Conservation (phyloP, 768 basidiomycete genomes). For the Butyriboletus loyo region DNA sequence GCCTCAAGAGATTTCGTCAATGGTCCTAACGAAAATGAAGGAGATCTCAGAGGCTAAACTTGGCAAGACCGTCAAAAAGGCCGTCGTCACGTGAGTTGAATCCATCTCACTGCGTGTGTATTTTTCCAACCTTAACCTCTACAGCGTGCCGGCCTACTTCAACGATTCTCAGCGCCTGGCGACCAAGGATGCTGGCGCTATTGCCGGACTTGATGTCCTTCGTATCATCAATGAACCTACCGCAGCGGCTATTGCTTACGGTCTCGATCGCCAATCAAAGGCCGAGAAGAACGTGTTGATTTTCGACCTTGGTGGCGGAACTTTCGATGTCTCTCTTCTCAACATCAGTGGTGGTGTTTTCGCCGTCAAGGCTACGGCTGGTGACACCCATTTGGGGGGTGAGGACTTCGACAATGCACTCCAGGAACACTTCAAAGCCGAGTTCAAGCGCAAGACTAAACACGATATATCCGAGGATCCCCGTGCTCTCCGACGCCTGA, state of each 20-base stretch:
- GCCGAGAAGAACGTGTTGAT: conserved; percentile 98
- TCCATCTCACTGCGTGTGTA: not conserved
- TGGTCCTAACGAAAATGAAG: conserved; percentile 99
- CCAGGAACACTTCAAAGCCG: conserved; percentile 98
- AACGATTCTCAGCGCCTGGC: conserved; percentile 99
- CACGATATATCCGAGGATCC: conserved; percentile 96
- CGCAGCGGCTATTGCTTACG: conserved; percentile 98
- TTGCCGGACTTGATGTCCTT: conserved; percentile 97
- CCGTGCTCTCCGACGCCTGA: conserved; percentile 92
- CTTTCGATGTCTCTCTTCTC: conserved; percentile 98
- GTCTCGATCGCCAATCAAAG: conserved; percentile 93
- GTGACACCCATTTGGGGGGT: conserved; percentile 99
- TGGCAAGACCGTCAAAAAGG: conserved; percentile 97
- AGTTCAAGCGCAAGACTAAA: conserved; percentile 98
- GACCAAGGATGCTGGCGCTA: conserved; percentile 98
- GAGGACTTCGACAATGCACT: conserved; percentile 99
- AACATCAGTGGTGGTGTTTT: conserved; percentile 98
- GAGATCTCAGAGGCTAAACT: conserved; percentile 99
- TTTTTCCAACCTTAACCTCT: conserved; percentile 1
- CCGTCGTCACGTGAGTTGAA: conserved; percentile 86
- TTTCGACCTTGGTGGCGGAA: conserved; percentile 99
- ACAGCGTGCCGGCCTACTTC: conserved; percentile 96
- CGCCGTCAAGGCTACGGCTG: conserved; percentile 98
- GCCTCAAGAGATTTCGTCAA: conserved; percentile 99
- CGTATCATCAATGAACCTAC: conserved; percentile 99